A percentile compares a stretch with the other conserved stretches of the same genome.
Evolutionary conservation across 2,329 filamentous ascomycete genomes (phyloP).

Genomic region (Scedosporium boydii): DNA sequence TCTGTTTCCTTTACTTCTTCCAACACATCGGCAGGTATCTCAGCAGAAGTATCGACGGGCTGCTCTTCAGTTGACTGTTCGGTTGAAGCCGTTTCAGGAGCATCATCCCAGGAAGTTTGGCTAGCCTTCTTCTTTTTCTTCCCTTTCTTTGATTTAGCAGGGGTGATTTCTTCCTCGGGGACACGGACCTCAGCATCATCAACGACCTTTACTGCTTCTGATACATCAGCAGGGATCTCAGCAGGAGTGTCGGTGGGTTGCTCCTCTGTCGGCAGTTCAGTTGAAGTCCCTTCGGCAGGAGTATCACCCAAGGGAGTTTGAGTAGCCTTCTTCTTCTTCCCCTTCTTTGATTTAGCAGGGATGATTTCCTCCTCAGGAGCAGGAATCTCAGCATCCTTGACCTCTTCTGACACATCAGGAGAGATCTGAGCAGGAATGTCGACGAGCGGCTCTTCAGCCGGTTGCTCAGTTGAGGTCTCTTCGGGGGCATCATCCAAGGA

Average conservation of each 20-base stretch:
- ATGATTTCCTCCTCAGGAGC: conserved; percentile 7
- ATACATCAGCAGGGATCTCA: neutral
- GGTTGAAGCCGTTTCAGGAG: neutral
- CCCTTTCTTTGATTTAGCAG: neutral
- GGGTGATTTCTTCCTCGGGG: conserved; percentile 7
- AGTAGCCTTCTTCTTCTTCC: conserved; percentile 9
- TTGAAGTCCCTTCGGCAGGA: neutral
- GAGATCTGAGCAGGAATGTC: too few species aligned
- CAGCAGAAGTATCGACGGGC: conserved; percentile 6
- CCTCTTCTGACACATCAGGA: neutral
- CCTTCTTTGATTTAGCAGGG: conserved; percentile 15
- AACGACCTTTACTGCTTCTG: conserved; percentile 7
- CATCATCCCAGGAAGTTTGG: conserved; percentile 1
- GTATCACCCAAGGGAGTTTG: neutral
- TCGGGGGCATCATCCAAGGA: neutral
- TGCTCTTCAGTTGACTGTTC: conserved; percentile 5
- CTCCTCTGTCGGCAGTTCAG: conserved; percentile 3
- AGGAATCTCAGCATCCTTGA: neutral
- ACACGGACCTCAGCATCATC: conserved; percentile 1
- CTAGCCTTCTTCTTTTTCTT: neutral
- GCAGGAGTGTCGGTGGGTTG: conserved; percentile 7
- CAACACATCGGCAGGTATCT: conserved; percentile 5
- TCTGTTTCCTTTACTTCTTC: conserved; percentile 7
- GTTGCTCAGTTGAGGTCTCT: neutral
- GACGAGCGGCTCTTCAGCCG: too few species aligned